Evolutionary conservation across 768 basidiomycete genomes (phyloP), one percentile per base, ranked within the genome.

Genomic region (Pisolithus microcarpus): DNA sequence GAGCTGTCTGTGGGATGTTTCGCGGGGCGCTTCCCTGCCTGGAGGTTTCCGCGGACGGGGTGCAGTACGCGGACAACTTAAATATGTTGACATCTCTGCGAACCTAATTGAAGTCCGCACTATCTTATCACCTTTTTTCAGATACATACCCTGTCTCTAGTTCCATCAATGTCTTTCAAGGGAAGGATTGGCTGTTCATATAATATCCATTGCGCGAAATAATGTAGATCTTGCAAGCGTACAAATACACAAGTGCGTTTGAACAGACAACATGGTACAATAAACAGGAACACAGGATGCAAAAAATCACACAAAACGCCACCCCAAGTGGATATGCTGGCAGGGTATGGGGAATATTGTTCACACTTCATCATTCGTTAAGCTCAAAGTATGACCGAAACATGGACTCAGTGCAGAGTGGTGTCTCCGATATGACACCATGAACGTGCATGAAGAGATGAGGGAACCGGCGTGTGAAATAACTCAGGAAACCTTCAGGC

Each of bases 391-490:
- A 97, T 38, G 79, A 70, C 63, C 83, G 81, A 72, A 98, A 98
- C 85, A 93, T 91, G 15, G 88, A 81, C 65, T 98, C 96, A 55
- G 76, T 73, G 46, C 82, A 75, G 38, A 97, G 73, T n/a, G 77
- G 70, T 11, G 85, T 86, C 28, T 77, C 73, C 8, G 78, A 75
- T 56, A 99, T 76, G 59, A 93, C 90, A n/a, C 73, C 66, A 60
- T 95, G 87, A 19, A 97, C 93, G 64, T 97, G 93, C 45, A 97
- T 72, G 76, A 99, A 91, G 8, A 98, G 77, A 15, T 71, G 74
- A 13, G 96, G 96, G 71, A 87, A 98, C n/a, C 93, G 82, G 28
- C 81, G 77, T 3, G 95, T 97, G 65, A 98, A 99, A 68, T 98
- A 99, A 1, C 77, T 72, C 48, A 99, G 69, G 74, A 89, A 98